Percentiles rank a stretch among this genome's conserved stretches.
phyloP scores from a whole-genome alignment of 2,329 filamentous ascomycete species.

The Mycocentrospora acerina region DNA sequence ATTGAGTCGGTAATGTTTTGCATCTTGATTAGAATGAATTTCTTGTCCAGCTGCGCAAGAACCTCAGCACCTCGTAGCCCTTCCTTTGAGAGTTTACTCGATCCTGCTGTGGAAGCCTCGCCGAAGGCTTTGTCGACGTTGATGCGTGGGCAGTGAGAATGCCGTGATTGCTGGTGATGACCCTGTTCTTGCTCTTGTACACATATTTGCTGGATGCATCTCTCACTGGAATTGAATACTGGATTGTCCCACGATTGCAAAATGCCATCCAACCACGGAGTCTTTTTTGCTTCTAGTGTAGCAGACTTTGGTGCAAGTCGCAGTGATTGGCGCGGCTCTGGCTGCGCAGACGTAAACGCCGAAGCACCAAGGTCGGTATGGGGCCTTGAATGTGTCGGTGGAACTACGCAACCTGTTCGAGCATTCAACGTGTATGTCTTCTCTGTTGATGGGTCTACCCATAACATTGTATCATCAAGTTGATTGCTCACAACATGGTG shows the following conservation, averaged over 20 bases:
- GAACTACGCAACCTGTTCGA: constrained; percentile 54
- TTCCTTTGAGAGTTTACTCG: constrained; percentile 59
- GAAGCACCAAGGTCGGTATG: constrained; percentile 6
- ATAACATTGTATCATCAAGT: constrained; percentile 49
- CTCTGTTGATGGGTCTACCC: constrained; percentile 64
- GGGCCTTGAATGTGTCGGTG: constrained; percentile 13
- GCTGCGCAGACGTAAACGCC: constrained; percentile 9
- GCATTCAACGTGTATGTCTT: constrained; percentile 54
- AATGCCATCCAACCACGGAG: constrained; percentile 61
- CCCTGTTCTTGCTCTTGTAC: constrained; percentile 16
- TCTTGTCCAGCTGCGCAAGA: constrained; percentile 81
- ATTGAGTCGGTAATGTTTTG: constrained; percentile 23
- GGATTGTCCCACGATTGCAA: constrained; percentile 73
- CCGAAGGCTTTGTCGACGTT: constrained; percentile 22
- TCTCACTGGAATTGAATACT: constrained; percentile 61
- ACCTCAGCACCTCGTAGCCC: constrained; percentile 58
- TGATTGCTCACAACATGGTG: constrained; percentile 3
- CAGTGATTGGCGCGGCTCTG: constrained; percentile 29
- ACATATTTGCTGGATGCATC: constrained; percentile 44
- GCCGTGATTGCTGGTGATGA: constrained; percentile 2
- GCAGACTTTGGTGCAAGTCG: constrained; percentile 29
- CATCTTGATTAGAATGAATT: constrained; percentile 78
- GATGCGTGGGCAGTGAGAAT: constrained; percentile 10
- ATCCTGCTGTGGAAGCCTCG: constrained; percentile 22
- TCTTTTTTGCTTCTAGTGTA: constrained; percentile 10